Evolutionary conservation across 768 basidiomycete species (phyloP).

Genomic region (Tremella mesenterica): DNA sequence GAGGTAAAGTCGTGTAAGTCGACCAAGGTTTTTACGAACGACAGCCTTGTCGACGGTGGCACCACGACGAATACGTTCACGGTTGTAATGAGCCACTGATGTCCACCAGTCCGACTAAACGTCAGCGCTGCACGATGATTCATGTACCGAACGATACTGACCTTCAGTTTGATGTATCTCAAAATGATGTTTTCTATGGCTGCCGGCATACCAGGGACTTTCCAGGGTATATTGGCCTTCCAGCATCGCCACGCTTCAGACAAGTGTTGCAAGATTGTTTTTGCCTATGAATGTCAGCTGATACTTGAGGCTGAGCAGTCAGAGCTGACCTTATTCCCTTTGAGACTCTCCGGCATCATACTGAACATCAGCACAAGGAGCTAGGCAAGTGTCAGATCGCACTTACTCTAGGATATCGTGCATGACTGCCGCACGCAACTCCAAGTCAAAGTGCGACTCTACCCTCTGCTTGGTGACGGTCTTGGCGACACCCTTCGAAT

Average conservation of each 20-base stretch:
- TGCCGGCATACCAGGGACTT: conserved; percentile 93
- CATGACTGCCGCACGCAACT: conserved; percentile 97
- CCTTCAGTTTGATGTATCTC: conserved; percentile 98
- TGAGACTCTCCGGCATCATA: conserved; percentile 99
- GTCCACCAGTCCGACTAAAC: conserved; percentile 94
- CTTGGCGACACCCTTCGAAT: conserved; percentile 84
- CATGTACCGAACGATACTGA: conserved; percentile 94
- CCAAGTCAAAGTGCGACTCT: conserved; percentile 96
- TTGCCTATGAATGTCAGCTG: conserved; percentile 53
- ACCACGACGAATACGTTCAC: conserved; percentile 67
- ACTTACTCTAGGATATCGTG: conserved; percentile 82
- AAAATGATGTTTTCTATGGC: conserved; percentile 99
- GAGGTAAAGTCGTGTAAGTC: conserved; percentile 91
- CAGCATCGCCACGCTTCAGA: conserved; percentile 95
- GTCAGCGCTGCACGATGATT: conserved; percentile 48
- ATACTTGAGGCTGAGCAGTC: neutral
- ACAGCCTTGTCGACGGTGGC: conserved; percentile 65
- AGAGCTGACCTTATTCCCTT: conserved; percentile 8
- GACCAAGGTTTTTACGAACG: conserved; percentile 96
- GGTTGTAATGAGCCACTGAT: conserved; percentile 93
- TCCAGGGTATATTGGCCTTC: conserved; percentile 80
- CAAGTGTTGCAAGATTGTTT: conserved; percentile 94
- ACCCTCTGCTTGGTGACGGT: conserved; percentile 99
- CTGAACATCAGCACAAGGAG: conserved; percentile 5
- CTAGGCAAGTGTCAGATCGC: neutral